These are phyloP conservation scores for Phaeosphaeriaceae sp. DNA, from an alignment of 2,329 filamentous ascomycete genomes.

Conservation along the genomic window DNA sequence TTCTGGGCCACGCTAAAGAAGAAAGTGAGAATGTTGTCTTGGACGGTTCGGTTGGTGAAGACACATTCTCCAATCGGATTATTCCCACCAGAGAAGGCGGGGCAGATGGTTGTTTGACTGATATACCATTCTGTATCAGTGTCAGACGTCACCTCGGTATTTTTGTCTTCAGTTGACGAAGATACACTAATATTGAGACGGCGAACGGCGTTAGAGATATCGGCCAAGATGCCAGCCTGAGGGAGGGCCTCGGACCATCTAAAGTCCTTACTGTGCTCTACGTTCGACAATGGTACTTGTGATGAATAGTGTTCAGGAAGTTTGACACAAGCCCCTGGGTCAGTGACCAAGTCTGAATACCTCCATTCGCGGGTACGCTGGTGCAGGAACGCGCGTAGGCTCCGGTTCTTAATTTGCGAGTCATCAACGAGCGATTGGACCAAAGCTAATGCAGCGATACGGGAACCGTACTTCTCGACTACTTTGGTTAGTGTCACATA, in stretches of 20 bases:
- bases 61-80: slow-evolving; percentile 65
- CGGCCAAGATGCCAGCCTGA: neutral
- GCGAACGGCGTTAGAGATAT: slow-evolving; percentile 13
- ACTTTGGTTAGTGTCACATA: neutral
- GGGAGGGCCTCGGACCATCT: slow-evolving; percentile 20
- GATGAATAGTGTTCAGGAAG: slow-evolving; percentile 27
- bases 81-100: slow-evolving; percentile 70
- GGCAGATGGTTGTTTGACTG: slow-evolving; percentile 41
- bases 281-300: neutral
- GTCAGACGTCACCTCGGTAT: neutral
- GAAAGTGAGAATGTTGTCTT: slow-evolving; percentile 64
- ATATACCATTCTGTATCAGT: slow-evolving; percentile 14
- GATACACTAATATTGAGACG: slow-evolving; percentile 7
- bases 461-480: slow-evolving; percentile 35
- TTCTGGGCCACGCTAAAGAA: slow-evolving; percentile 63
- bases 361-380: slow-evolving; percentile 44
- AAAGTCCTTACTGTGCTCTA: slow-evolving; percentile 8
- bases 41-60: slow-evolving; percentile 59
- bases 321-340: slow-evolving; percentile 30
- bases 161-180: neutral
- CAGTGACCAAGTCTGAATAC: slow-evolving; percentile 16
- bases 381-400: slow-evolving; percentile 38
- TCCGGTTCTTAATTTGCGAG: slow-evolving; percentile 30
- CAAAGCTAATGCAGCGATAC: slow-evolving; percentile 42
- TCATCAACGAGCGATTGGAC: slow-evolving; percentile 29